phyloP scores from a whole-genome alignment of 2,329 filamentous ascomycete species.

The Aspergillus sp. region DNA sequence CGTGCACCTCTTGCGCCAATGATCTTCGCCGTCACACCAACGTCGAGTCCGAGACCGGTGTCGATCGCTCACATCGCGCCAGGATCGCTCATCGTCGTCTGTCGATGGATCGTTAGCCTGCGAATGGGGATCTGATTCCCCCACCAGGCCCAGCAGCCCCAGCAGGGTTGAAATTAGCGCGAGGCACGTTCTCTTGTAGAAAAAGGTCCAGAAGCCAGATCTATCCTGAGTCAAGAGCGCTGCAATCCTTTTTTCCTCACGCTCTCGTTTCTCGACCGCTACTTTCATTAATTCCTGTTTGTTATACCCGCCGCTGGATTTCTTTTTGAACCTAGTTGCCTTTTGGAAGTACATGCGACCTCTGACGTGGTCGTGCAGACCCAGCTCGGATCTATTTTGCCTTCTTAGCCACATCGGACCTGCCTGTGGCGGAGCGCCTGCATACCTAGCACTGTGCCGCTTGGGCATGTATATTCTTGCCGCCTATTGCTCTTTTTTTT shows the following conservation, averaged over 20 bases:
- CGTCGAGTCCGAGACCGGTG: constrained; percentile 21
- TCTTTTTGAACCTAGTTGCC: constrained; percentile 8
- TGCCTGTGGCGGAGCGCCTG: constrained; percentile 41
- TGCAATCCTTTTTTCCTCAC: constrained; percentile 9
- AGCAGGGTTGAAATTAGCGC: constrained; percentile 18
- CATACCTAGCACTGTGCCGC: constrained; percentile 17
- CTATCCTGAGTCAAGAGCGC: constrained; percentile 11
- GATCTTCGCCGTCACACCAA: constrained; percentile 19
- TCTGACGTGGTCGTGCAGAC: constrained; percentile 37
- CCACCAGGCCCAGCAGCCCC: constrained; percentile 11
- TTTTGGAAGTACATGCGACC: constrained; percentile 12
- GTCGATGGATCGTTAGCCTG: constrained; percentile 21
- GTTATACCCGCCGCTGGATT: constrained; percentile 20
- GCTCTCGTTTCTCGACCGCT: constrained; percentile 10
- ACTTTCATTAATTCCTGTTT: constrained; percentile 10
- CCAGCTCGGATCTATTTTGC: constrained; percentile 18
- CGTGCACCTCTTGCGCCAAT: constrained; percentile 26
- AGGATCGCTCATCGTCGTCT: constrained; percentile 22
- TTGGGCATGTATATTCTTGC: constrained; percentile 13
- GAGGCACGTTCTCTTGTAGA: constrained; percentile 18
- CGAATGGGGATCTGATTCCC: constrained; percentile 17
- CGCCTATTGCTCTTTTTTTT: constrained; percentile 8
- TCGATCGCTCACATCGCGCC: constrained; percentile 26
- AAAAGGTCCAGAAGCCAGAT: constrained; percentile 26
- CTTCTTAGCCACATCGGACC: constrained; percentile 25